Base-by-base conservation (phyloP, 352 stramenopile species). In the Pythium utonaiense region DNA sequence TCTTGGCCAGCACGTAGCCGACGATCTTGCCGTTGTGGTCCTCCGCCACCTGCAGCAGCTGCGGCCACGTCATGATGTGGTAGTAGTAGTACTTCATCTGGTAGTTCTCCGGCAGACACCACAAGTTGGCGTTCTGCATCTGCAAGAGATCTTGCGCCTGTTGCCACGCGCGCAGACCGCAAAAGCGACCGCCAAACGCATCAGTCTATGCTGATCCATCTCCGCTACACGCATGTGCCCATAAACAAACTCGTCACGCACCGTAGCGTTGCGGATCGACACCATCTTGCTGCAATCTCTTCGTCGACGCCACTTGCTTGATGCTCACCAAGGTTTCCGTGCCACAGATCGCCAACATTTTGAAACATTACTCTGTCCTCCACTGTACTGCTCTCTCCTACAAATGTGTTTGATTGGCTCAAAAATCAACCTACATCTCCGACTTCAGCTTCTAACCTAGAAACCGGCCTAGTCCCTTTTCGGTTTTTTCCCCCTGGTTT, bases 21-120 rank as follows among this genome's bases (percentile, higher is more conserved):
- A 99, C 97, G 74, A 99, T 99, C 66, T 98, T 98, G 49, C 96
- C 95, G 63, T 96, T 89, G 70, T 97, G 86, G 67, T 99, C 96
- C 73, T 99, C 97, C 0, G 97, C 97, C 25, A 99, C 97, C 75
- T 98, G 98, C 13, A 99, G 89, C 53, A 99, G 83, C 73, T 99
- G 96, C 33, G 98, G 98, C 97, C 98, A 99, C 56, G 95, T 96
- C 59, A 99, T 91, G 64, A 99, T 91, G 75, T 99, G 97, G 86
- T 99, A 99, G 65, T 99, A 98, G 78, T 99, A 99, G 78, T 99
- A 99, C 75, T 99, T 98, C 89, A 99, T 98, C 80, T 99, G 95
- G 77, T 99, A 99, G 78, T 99, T 99, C 73, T 99, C 98, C 3
- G 98, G 98, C 49, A 99, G 84, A 81, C 97, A 99, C 95, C 96